Conservation (phyloP, 192 early-diverging fungal genomes). For the Dimargaris cristalligena region DNA sequence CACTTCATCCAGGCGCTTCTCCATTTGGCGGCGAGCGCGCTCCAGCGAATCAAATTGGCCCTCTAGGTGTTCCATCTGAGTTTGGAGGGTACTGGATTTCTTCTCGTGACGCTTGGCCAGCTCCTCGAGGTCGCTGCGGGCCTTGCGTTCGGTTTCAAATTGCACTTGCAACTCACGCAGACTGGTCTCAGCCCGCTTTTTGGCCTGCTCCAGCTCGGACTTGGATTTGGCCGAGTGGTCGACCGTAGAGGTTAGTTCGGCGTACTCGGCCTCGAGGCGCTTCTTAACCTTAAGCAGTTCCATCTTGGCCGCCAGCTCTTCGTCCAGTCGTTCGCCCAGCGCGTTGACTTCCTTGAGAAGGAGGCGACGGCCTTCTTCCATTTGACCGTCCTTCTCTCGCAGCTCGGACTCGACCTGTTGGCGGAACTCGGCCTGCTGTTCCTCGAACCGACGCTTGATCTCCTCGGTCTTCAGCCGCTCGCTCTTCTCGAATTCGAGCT, state of each 20-base stretch:
- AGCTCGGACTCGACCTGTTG: conserved; percentile 41
- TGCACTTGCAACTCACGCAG: conserved; percentile 31
- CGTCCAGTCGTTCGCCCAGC: conserved; percentile 37
- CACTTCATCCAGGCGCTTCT: conserved; percentile 51
- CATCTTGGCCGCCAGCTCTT: conserved; percentile 32
- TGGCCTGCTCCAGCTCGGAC: conserved; percentile 45
- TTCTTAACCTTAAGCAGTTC: conserved; percentile 41
- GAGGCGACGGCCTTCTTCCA: conserved; percentile 56
- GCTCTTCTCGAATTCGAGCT: conserved; percentile 46
- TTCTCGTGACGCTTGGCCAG: conserved; percentile 51
- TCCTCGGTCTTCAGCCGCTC: conserved; percentile 43
- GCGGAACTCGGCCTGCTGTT: conserved; percentile 50
- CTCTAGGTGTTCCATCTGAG: conserved; percentile 43
- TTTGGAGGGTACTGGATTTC: conserved; percentile 43
- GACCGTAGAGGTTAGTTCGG: conserved; percentile 32
- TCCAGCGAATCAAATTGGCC: conserved; percentile 35
- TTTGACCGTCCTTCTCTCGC: conserved; percentile 45
- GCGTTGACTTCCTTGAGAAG: conserved; percentile 36
- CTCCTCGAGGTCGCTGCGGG: conserved; percentile 46
- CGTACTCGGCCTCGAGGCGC: conserved; percentile 42
- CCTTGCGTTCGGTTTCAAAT: conserved; percentile 45
- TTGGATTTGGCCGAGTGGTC: conserved; percentile 44
- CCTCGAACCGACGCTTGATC: conserved; percentile 43
- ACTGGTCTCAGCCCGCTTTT: conserved; percentile 33
- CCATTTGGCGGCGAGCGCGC: conserved; percentile 42